phyloP scores from a whole-genome alignment of 345 rosid species.

The Combretum micranthum region DNA sequence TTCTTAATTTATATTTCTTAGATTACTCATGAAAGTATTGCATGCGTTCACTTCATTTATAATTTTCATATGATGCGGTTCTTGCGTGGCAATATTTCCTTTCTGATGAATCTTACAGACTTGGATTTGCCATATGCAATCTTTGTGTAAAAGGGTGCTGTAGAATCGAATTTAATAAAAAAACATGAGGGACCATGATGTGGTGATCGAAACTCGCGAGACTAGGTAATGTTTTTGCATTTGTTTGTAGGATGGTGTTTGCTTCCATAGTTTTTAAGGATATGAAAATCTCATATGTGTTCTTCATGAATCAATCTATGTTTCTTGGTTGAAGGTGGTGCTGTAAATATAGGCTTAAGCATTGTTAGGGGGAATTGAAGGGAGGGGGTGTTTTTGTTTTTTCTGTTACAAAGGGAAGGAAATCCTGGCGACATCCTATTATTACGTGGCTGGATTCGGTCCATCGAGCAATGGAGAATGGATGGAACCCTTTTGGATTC shows the following conservation, averaged over 20 bases:
- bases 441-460: slow-evolving; percentile 34
- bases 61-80: slow-evolving; percentile 3
- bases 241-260: slow-evolving; percentile 27
- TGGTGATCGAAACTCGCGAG: slow-evolving; percentile 16
- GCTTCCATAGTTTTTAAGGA: background rate
- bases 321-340: slow-evolving; percentile 4
- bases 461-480: slow-evolving; percentile 56
- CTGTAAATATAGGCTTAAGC: slow-evolving; percentile 11
- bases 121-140: slow-evolving; percentile 18
- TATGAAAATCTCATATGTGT: too few relatives aligned
- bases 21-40: slow-evolving; percentile 61
- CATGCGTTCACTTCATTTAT: slow-evolving; percentile 2
- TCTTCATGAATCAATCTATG: background rate
- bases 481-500: slow-evolving; percentile 65
- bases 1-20: slow-evolving; percentile 7
- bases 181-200: slow-evolving; percentile 61
- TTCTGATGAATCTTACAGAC: slow-evolving; percentile 20
- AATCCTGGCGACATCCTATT: slow-evolving; percentile 65
- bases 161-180: slow-evolving; percentile 16
- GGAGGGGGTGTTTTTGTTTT: slow-evolving; percentile 21
- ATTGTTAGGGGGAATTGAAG: slow-evolving; percentile 13
- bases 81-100: slow-evolving; percentile 2
- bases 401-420: slow-evolving; percentile 5
- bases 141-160: slow-evolving; percentile 30
- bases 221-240: slow-evolving; percentile 13